Evolutionary conservation across 2,329 filamentous ascomycete species (phyloP), one percentile per base, ranked within the genome.

Genomic region (Xylaria sp.): DNA sequence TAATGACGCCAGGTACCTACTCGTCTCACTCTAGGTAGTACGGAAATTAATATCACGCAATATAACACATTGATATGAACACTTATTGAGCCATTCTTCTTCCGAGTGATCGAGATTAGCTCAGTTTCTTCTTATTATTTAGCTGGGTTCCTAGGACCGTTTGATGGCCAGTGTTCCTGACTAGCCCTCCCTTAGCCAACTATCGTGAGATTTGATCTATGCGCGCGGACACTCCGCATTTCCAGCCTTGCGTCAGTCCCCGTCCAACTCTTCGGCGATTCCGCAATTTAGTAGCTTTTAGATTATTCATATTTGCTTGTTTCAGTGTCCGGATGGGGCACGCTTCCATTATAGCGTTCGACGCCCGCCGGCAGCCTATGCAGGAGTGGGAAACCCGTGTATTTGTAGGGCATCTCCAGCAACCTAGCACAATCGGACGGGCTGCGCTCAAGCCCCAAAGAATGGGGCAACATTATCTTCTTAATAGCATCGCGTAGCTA

Each of bases 1-100:
- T 68, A 51, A 65, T 48, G 21, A 49, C 37, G n/a, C n/a, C n/a
- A 21, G 52, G 3, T 11, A 42, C 39, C 24, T 39, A 22, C 38
- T 41, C 29, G 37, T 39, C 38, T 40, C 13, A 44, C 22, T 39
- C 40, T 26, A 22, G 37, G 29, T 34, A 34, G 29, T 34, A 7
- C 11, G 8, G 3, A 34, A 34, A 3, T 34, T 34, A 34, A 34
- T 34, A 34, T 34, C 29, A 34, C 29, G 11, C 11, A 26, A 34
- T 34, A 13, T 3, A 7, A 13, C 4, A 13, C 11, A 34, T 34
- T 34, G 11, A 34, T 7, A 13, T 11, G 16, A 13, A 13, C 29
- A 34, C 29, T 13, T 13, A n/a, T 34, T 7, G 9, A 34, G 16
- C 9, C 8, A 34, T 3, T 7, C 16, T 34, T 34, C 29, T n/a